phyloP scores from a whole-genome alignment of 2,329 filamentous ascomycete genomes.

The Pyrenochaeta sp. region DNA sequence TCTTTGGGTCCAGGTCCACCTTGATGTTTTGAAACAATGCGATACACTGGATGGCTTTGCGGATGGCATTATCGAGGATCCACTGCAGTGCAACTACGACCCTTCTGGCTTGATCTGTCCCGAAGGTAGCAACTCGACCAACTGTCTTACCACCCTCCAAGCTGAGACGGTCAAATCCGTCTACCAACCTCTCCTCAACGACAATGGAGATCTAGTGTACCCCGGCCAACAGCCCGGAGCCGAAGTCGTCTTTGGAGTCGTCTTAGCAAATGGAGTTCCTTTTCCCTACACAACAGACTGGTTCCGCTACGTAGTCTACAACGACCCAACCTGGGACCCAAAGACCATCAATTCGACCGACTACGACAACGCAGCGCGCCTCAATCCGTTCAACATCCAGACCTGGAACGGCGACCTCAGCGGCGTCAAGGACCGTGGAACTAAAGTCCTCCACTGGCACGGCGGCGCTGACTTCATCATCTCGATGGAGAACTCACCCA shows the following conservation, averaged over 20 bases:
- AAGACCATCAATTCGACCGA: slow-evolving; percentile 51
- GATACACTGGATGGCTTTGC: slow-evolving; percentile 58
- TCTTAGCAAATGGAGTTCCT: slow-evolving; percentile 51
- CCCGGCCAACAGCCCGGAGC: slow-evolving; percentile 61
- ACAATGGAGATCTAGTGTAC: slow-evolving; percentile 57
- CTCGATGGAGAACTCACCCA: slow-evolving; percentile 54
- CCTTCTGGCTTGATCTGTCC: slow-evolving; percentile 52
- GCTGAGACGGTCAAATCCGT: slow-evolving; percentile 54
- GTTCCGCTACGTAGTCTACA: slow-evolving; percentile 60
- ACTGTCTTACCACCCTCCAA: slow-evolving; percentile 57
- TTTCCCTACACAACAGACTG: slow-evolving; percentile 58
- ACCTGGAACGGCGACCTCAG: slow-evolving; percentile 54
- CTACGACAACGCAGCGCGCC: slow-evolving; percentile 48
- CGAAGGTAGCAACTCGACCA: slow-evolving; percentile 39
- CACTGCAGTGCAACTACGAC: slow-evolving; percentile 55
- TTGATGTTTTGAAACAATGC: slow-evolving; percentile 59
- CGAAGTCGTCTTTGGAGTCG: slow-evolving; percentile 50
- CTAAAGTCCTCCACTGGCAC: slow-evolving; percentile 59
- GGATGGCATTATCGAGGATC: slow-evolving; percentile 60
- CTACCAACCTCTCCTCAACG: slow-evolving; percentile 54
- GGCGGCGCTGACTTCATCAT: slow-evolving; percentile 57
- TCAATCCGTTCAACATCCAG: slow-evolving; percentile 50
- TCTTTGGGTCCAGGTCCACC: slow-evolving; percentile 52
- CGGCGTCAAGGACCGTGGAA: slow-evolving; percentile 49
- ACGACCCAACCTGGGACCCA: slow-evolving; percentile 55